Conservation (phyloP, 2,329 filamentous ascomycete species). For the Calonectria montana region DNA sequence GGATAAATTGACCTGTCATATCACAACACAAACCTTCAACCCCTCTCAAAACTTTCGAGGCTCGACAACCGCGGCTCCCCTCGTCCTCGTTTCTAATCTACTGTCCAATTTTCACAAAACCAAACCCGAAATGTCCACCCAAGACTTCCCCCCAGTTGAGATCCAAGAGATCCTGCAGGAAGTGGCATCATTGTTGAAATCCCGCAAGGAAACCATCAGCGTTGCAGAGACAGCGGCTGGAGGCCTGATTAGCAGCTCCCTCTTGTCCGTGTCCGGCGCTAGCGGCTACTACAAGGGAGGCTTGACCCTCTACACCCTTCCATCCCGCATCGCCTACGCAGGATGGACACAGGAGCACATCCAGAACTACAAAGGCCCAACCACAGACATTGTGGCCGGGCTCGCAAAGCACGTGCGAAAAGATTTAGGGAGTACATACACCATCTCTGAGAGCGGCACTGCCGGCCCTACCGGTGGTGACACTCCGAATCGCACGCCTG, state of each 20-base stretch:
- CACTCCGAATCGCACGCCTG: background rate
- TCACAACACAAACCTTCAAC: background rate
- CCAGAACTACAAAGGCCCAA: background rate
- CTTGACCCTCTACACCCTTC: background rate
- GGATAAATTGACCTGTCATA: background rate
- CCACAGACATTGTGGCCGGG: background rate
- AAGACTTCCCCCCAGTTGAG: background rate
- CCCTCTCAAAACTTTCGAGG: background rate
- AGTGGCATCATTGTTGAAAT: background rate
- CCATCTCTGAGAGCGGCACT: background rate
- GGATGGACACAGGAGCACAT: background rate
- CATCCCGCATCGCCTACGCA: background rate
- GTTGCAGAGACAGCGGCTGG: background rate
- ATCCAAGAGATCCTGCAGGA: background rate
- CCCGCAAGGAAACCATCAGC: background rate
- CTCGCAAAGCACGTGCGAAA: background rate
- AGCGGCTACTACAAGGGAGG: background rate
- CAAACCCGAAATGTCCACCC: background rate
- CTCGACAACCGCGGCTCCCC: background rate
- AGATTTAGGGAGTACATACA: background rate
- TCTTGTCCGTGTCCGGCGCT: background rate
- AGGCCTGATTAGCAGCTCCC: background rate
- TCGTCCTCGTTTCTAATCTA: too few relatives aligned
- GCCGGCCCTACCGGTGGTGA: background rate
- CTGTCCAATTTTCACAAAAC: too few relatives aligned